These are phyloP conservation scores for Strobilomyces echinocephalus DNA, from an alignment of 768 basidiomycete genomes.

Conservation along the genomic window DNA sequence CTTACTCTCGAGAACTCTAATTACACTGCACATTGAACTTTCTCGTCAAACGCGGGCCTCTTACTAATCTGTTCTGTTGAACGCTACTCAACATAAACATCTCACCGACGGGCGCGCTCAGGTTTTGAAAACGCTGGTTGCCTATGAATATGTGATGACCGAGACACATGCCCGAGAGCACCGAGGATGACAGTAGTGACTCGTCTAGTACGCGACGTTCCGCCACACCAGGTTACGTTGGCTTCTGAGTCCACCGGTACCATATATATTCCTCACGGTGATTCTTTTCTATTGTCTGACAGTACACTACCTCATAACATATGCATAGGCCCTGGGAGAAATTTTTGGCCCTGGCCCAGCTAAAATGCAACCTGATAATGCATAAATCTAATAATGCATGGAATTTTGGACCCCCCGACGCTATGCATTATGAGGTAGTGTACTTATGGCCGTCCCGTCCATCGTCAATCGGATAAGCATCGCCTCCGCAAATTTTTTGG, in stretches of 20 bases:
- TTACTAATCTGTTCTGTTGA: neutral
- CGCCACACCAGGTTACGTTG: neutral
- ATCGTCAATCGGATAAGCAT: slow-evolving; percentile 16
- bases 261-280: slow-evolving; percentile 1
- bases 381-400: too few relatives aligned
- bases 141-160: neutral
- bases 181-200: neutral
- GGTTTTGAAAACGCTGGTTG: neutral
- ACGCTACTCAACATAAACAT: slow-evolving; percentile 6
- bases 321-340: too few relatives aligned
- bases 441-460: slow-evolving; percentile 1
- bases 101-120: neutral
- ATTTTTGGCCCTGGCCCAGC: too few relatives aligned
- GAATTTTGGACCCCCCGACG: too few relatives aligned
- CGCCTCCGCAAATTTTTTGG: slow-evolving; percentile 9
- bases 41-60: neutral
- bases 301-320: too few relatives aligned
- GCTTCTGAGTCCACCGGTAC: neutral
- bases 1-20: neutral
- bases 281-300: slow-evolving; percentile 3
- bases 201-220: neutral
- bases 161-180: neutral
- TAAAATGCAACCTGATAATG: too few relatives aligned
- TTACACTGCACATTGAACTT: neutral
- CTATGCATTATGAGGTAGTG: too few relatives aligned